Percentiles rank a stretch among this genome's conserved stretches.
Evolutionary conservation across 352 stramenopile genomes (phyloP).

Genomic region (Globisporangium echinulatum): DNA sequence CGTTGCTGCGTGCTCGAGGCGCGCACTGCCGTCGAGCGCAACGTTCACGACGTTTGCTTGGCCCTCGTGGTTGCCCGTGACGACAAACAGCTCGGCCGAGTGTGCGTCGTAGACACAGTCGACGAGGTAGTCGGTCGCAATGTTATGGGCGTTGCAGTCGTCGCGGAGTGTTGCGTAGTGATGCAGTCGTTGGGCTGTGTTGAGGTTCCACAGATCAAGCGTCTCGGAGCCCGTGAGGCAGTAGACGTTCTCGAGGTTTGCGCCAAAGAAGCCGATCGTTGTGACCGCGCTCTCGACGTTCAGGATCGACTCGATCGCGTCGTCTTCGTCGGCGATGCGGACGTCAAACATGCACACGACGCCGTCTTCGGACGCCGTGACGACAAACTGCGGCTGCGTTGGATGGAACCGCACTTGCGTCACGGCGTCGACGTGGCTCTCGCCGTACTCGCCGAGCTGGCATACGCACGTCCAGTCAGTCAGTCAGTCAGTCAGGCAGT

Average conservation of each 20-base stretch:
- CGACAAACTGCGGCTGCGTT: constrained; percentile 61
- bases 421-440: constrained; percentile 86
- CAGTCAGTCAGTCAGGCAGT: no score
- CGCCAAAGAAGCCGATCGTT: constrained; percentile 86
- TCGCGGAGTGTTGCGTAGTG: constrained; percentile 72
- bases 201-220: constrained; percentile 87
- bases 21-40: constrained; percentile 31
- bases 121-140: constrained; percentile 82
- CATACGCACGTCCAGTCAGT: neutral
- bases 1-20: constrained; percentile 43
- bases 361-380: constrained; percentile 88
- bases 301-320: constrained; percentile 85
- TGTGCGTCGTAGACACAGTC: constrained; percentile 80
- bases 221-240: constrained; percentile 86
- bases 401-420: constrained; percentile 87
- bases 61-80: constrained; percentile 73
- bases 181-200: constrained; percentile 73
- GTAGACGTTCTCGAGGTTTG: constrained; percentile 73
- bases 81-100: constrained; percentile 64
- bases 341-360: constrained; percentile 89
- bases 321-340: constrained; percentile 77
- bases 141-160: constrained; percentile 58
- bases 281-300: constrained; percentile 88
- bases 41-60: constrained; percentile 71
- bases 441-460: constrained; percentile 74